Base-by-base conservation (phyloP, 306 rosid genomes). In the Crotalaria pallida region DNA sequence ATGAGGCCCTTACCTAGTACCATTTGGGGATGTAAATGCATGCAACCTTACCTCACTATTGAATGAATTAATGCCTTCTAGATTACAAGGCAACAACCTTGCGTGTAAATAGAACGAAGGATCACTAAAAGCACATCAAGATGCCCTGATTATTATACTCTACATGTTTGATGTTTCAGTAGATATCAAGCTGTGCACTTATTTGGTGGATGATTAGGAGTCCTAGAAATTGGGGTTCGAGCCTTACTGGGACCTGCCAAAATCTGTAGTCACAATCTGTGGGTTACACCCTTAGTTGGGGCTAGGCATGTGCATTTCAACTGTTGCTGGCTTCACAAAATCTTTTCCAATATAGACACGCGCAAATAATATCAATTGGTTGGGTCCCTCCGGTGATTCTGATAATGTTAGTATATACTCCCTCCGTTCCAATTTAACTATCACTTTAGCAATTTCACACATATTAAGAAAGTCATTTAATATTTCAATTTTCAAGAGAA, bases 321-420 rank as follows among this genome's bases (percentile, higher is more conserved):
- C 44, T 50, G 44, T 71, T 69, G 76, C 11, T 40, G 60, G 29
- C 74, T 48, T 13, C 23, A 18, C 63, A 65, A 48, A 47, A 56
- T 49, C 69, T 49, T 10, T 33, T 15, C 4, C 65, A 34, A 48
- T 26, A 65, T 45, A 52, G 16, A 50, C 71, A 43, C 36, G 16
- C 21, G 24, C 36, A 3, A 10, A 50, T 29, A 66, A 72, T 5
- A 64, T 44, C 44, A 29, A 36, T 63, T 55, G 55, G 44, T 19
- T 43, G 41, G 72, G 53, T 21, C 44, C 26, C 11, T 0, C 13
- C 12, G 10, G 49, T 59, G 27, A 13, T 11, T 75, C 36, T 71
- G 40, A 15, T 65, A n/a, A 5, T 26, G 48, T 43, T 48, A 43
- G n/a, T 19, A 27, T 16, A 33, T n/a, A n/a, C n/a, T n/a, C n/a